A percentile compares a stretch with the other conserved stretches of the same genome.
These are phyloP conservation scores for Digitaria exilis DNA, from an alignment of 202 grass and related monocot species.

Conservation along the genomic window DNA sequence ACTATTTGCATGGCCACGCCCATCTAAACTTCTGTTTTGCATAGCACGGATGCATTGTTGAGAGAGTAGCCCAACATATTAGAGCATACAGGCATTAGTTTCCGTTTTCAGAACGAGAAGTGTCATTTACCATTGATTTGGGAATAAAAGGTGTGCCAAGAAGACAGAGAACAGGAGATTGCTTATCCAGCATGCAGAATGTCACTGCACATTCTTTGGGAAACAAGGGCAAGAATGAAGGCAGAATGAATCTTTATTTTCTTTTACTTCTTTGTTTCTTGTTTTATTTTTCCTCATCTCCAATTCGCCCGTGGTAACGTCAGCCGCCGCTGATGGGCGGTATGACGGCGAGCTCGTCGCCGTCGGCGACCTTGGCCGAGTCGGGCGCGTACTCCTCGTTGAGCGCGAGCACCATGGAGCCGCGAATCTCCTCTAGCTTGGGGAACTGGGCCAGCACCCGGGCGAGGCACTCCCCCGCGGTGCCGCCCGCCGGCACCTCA, in stretches of 20 bases:
- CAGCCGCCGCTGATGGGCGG: slow-evolving; percentile 85
- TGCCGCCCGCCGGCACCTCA: slow-evolving; percentile 63
- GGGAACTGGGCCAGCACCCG: slow-evolving; percentile 59
- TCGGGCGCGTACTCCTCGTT: slow-evolving; percentile 84
- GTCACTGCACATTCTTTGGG: too few relatives aligned
- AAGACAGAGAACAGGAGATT: background rate
- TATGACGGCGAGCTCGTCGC: slow-evolving; percentile 88
- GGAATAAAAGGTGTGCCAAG: background rate
- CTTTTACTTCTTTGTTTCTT: background rate
- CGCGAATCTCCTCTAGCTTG: slow-evolving; percentile 79
- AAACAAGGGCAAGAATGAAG: slow-evolving; percentile 1
- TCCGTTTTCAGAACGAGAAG: background rate
- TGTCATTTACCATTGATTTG: background rate
- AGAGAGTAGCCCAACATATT: background rate
- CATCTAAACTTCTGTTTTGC: background rate
- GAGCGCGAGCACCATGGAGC: slow-evolving; percentile 80
- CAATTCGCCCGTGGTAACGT: background rate
- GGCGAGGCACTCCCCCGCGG: slow-evolving; percentile 62
- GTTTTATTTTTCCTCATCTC: background rate
- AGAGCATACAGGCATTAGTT: background rate
- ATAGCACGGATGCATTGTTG: background rate
- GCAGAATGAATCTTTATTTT: background rate
- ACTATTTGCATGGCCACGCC: background rate
- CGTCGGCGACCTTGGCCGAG: slow-evolving; percentile 51
- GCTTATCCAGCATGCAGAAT: background rate